Conservation (phyloP, 805 yeast genomes). For the Blastobotrys terrestris region DNA sequence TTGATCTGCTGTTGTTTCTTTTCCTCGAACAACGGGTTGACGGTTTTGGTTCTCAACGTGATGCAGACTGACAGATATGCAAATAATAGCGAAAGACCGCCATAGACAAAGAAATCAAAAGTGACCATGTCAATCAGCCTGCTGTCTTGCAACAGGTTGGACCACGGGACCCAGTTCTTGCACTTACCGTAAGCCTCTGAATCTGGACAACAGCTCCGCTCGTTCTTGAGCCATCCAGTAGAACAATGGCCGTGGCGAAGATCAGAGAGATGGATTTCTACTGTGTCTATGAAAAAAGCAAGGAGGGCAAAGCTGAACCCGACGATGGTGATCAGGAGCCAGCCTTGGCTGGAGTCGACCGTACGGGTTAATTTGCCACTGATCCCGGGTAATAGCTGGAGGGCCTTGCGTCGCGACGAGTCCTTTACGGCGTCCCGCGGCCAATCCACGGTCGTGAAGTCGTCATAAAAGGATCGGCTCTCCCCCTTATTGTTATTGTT, state of each 20-base stretch:
- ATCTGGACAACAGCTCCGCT: slow-evolving; percentile 37
- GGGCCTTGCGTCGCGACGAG: slow-evolving; percentile 36
- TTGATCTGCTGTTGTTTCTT: neutral
- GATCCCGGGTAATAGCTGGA: slow-evolving; percentile 33
- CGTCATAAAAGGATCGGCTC: slow-evolving; percentile 43
- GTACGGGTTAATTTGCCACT: slow-evolving; percentile 28
- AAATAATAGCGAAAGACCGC: slow-evolving; percentile 34
- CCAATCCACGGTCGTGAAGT: slow-evolving; percentile 60
- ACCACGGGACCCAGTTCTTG: slow-evolving; percentile 43
- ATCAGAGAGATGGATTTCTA: slow-evolving; percentile 45
- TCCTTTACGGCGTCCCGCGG: slow-evolving; percentile 42
- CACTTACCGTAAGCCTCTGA: slow-evolving; percentile 24
- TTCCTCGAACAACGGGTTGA: slow-evolving; percentile 24
- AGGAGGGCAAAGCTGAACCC: slow-evolving; percentile 43
- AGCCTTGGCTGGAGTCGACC: slow-evolving; percentile 39
- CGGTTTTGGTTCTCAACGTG: slow-evolving; percentile 42
- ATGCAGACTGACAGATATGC: slow-evolving; percentile 41
- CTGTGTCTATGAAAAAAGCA: slow-evolving; percentile 43
- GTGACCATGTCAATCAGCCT: slow-evolving; percentile 7
- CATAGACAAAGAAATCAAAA: slow-evolving; percentile 35
- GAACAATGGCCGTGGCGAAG: slow-evolving; percentile 48
- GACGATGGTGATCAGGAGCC: slow-evolving; percentile 44
- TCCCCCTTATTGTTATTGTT: no score
- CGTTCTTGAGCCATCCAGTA: slow-evolving; percentile 39
- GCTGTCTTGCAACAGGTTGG: slow-evolving; percentile 20